phyloP scores from a whole-genome alignment of 2,329 filamentous ascomycete species.

The Akanthomyces lecanii region DNA sequence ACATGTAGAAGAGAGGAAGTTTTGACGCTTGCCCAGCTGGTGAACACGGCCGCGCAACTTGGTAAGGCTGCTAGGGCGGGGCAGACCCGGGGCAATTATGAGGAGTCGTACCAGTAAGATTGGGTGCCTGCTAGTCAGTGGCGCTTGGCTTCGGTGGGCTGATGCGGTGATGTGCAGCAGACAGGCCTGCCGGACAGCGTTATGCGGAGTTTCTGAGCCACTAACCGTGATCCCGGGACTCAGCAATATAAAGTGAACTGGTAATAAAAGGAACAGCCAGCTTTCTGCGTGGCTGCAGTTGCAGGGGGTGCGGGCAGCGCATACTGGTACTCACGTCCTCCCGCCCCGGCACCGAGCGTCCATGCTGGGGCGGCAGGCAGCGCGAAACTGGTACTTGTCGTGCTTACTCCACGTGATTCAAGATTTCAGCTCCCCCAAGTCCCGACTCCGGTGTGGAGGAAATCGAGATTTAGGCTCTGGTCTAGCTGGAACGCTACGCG shows the following conservation, averaged over 20 bases:
- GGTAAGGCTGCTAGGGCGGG: not conserved
- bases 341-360: not conserved
- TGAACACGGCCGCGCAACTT: not conserved
- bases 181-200: too few species aligned
- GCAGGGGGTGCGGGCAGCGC: not conserved
- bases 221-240: too few species aligned
- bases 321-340: not conserved
- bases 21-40: not conserved
- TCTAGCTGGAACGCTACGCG: not conserved
- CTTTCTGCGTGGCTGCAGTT: not conserved
- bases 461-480: not conserved
- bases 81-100: not conserved
- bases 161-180: too few species aligned
- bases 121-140: too few species aligned
- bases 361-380: not conserved
- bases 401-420: slow-evolving; percentile 3
- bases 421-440: not conserved
- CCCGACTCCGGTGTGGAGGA: not conserved
- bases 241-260: not conserved
- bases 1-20: not conserved
- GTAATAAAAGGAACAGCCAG: too few species aligned
- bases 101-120: too few species aligned
- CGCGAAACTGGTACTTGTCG: not conserved
- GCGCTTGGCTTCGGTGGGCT: too few species aligned
- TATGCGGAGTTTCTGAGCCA: too few species aligned